phyloP scores from a whole-genome alignment of 495 filamentous ascomycete genomes.

The Neurospora sp. region DNA sequence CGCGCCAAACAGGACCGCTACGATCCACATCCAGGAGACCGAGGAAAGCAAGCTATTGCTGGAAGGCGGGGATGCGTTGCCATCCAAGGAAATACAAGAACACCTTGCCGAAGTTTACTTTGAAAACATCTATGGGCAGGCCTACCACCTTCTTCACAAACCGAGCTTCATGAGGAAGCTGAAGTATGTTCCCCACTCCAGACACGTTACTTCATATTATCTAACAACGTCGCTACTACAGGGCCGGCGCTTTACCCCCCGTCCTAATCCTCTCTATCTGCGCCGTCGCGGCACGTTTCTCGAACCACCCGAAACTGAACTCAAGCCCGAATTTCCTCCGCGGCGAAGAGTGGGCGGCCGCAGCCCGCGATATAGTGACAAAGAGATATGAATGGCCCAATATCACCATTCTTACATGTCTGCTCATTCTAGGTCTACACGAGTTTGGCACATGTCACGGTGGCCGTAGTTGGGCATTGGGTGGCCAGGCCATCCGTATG shows the following conservation, averaged over 20 bases:
- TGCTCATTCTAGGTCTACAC: slow-evolving; percentile 80
- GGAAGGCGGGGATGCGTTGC: slow-evolving; percentile 76
- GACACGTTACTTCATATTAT: background rate
- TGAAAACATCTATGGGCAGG: slow-evolving; percentile 90
- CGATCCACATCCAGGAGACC: slow-evolving; percentile 50
- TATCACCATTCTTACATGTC: slow-evolving; percentile 85
- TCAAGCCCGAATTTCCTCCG: slow-evolving; percentile 79
- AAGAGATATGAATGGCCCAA: slow-evolving; percentile 89
- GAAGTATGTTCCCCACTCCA: slow-evolving; percentile 35
- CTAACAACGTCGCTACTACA: slow-evolving; percentile 20
- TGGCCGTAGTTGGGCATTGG: slow-evolving; percentile 88
- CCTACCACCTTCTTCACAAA: slow-evolving; percentile 92
- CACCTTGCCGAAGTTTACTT: slow-evolving; percentile 94
- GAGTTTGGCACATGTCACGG: slow-evolving; percentile 97
- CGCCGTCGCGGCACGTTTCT: slow-evolving; percentile 87
- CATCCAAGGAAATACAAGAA: slow-evolving; percentile 82
- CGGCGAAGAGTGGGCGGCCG: slow-evolving; percentile 80
- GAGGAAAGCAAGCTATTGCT: slow-evolving; percentile 64
- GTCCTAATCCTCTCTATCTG: slow-evolving; percentile 87
- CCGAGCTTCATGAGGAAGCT: slow-evolving; percentile 89
- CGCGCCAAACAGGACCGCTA: slow-evolving; percentile 39
- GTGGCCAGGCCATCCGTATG: slow-evolving; percentile 92
- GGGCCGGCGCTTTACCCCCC: slow-evolving; percentile 55
- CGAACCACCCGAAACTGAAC: slow-evolving; percentile 81
- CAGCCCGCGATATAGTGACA: slow-evolving; percentile 73